phyloP scores from a whole-genome alignment of 2,329 filamentous ascomycete genomes.

The Beauveria bassiana region DNA sequence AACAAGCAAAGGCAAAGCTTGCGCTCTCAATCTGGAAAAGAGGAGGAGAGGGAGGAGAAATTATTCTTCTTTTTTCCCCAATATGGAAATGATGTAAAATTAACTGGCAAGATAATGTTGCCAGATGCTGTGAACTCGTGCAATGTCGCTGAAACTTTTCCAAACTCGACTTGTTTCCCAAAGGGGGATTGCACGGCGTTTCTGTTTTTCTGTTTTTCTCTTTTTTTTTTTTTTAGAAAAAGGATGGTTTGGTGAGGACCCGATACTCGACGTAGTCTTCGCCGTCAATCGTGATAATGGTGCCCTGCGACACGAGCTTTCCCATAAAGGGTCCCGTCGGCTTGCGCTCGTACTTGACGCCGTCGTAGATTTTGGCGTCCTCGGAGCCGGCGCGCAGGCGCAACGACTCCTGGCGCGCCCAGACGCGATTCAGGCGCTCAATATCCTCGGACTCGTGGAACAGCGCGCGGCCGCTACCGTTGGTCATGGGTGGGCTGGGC shows the following conservation, averaged over 20 bases:
- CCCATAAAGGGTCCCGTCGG: constrained; percentile 52
- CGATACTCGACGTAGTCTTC: constrained; percentile 62
- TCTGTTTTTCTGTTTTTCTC: constrained; percentile 8
- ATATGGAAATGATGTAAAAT: not conserved
- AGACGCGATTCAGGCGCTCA: constrained; percentile 46
- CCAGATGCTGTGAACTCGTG: not conserved
- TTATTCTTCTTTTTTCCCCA: too few relatives aligned
- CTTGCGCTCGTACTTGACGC: constrained; percentile 57
- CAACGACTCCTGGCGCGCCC: constrained; percentile 45
- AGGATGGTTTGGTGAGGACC: constrained; percentile 55
- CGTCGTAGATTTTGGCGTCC: constrained; percentile 49
- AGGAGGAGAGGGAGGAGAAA: not conserved
- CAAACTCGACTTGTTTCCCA: not conserved
- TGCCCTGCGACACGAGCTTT: constrained; percentile 54
- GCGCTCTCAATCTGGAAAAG: not conserved
- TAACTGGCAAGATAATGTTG: not conserved
- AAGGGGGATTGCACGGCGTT: too few relatives aligned
- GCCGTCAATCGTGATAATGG: constrained; percentile 56
- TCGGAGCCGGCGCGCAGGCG: constrained; percentile 35
- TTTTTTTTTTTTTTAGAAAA: constrained; percentile 35
- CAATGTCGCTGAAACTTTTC: constrained; percentile 1
- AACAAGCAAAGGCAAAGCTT: not conserved
- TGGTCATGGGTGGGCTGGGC: constrained; percentile 17
- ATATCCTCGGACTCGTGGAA: constrained; percentile 43
- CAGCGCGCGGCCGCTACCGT: constrained; percentile 19